Evolutionary conservation across 2,329 filamentous ascomycete species (phyloP).

Genomic region (Geosmithia morbida): DNA sequence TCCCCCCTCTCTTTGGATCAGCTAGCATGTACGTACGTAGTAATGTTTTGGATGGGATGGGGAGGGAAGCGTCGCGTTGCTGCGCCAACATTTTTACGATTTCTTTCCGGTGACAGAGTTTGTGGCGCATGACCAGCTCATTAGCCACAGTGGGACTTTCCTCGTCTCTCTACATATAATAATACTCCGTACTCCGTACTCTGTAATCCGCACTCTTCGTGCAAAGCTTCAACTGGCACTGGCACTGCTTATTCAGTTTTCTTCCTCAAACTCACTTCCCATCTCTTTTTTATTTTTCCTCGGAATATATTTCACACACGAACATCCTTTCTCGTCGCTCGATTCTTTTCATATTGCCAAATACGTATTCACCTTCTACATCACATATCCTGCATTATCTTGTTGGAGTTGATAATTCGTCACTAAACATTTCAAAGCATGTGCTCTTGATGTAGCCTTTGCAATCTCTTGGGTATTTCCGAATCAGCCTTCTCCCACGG

Average conservation of each 20-base stretch:
- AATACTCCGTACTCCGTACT: too few relatives aligned
- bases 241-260: not conserved
- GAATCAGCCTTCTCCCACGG: not conserved
- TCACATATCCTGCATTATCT: not conserved
- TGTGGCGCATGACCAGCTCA: slow-evolving; percentile 2
- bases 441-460: not conserved
- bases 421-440: not conserved
- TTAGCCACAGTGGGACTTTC: slow-evolving; percentile 7
- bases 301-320: not conserved
- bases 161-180: too few relatives aligned
- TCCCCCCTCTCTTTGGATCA: not conserved
- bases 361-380: too few relatives aligned
- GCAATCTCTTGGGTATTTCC: not conserved
- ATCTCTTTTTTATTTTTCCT: too few relatives aligned
- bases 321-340: too few relatives aligned
- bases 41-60: not conserved
- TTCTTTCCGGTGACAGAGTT: not conserved
- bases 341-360: too few relatives aligned
- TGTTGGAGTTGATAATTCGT: not conserved
- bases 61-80: slow-evolving; percentile 5
- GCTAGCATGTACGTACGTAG: too few relatives aligned
- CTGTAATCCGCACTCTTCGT: not conserved
- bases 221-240: not conserved
- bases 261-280: not conserved
- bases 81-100: slow-evolving; percentile 6